Base-by-base conservation (phyloP, 1,139 yeast genomes). In the Yamadazyma sp. region DNA sequence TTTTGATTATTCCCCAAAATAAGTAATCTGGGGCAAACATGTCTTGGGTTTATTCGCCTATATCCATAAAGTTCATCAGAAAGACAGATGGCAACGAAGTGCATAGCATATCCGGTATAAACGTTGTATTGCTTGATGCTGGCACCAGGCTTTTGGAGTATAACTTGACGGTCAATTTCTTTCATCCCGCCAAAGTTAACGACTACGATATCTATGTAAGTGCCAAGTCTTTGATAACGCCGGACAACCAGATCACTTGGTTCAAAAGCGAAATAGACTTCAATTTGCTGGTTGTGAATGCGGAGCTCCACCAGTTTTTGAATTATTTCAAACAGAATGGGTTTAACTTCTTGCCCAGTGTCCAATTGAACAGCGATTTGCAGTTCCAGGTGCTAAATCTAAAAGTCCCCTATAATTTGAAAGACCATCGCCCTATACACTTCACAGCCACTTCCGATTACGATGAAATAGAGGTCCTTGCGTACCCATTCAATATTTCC, bases 401-500 rank as follows among this genome's bases (percentile, higher is more conserved):
- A 8, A 34, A 34, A 18, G 17, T 37, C 15, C 33, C 22, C 18
- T 32, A 33, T 26, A 38, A 31, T 23, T 35, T 38, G 24, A 32
- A 14, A n/a, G 33, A 18, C 28, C 38, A 39, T 17, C n/a, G 5
- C 26, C 45, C 47, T 23, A 29, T 45, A 14, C 16, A 32, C 12
- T 46, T 47, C 42, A 33, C 23, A 15, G 29, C 34, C 17, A 26
- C 46, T 5, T 27, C 34, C 22, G 17, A 36, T n/a, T 23, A 35
- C 26, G 12, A 15, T 2, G 41, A 42, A 1, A 44, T 50, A 4
- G 50, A 49, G 10, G 40, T 50, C 5, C 16, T 39, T 17, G 64
- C 77, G 8, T 69, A 63, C 37, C 88, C 89, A 0, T 83, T 81
- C 57, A 79, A 73, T 38, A 59, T 79, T 37, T 78, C 83, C 10